Evolutionary conservation across 176 grass and related monocot species (phyloP), one percentile per base, ranked within the genome.

Genomic region (Tillandsia leiboldiana): DNA sequence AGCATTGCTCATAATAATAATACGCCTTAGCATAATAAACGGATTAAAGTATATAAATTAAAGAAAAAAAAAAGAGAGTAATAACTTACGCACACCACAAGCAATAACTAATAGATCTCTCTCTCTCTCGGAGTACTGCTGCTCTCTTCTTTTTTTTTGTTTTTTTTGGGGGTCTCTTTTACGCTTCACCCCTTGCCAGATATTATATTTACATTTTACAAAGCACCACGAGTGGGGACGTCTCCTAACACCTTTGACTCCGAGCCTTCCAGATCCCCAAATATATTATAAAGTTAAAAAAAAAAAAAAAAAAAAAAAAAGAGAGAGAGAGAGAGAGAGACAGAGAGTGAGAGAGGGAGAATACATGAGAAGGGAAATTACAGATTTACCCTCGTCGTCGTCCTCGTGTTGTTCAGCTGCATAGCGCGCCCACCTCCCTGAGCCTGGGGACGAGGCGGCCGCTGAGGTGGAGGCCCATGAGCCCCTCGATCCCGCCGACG

Each of bases 381-480:
- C 76, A 17, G 23, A 50, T 53, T 66, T 52, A 71, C 26, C 51
- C 12, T 59, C 15, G 20, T 28, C 24, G 50, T 49, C 0, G 11
- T 10, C 26, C 12, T 18, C 10, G 23, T 6, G n/a, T 23, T 18
- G 4, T 18, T 65, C 27, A 57, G 14, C 26, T 53, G 24, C 54
- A 72, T 23, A 86, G 58, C 13, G 66, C 83, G 12, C 83, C 83
- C 6, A 80, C 72, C 18, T 78, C 83, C 26, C 23, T 52, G 73
- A 86, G 72, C 29, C 74, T 57, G 6, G 78, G 83, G 27, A 86
- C 83, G 11, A 86, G 83, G 24, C 63, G 75, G 0, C 87, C 94
- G 51, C 89, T 85, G 75, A 99, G 89, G 79, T 99, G 94, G 74
- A 99, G 85, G 0, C 57, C 82, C 94, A 99, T 88, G 77, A 99